Evolutionary conservation across 2,329 filamentous ascomycete species (phyloP), one percentile per base, ranked within the genome.

Genomic region (Eutypella sp.): DNA sequence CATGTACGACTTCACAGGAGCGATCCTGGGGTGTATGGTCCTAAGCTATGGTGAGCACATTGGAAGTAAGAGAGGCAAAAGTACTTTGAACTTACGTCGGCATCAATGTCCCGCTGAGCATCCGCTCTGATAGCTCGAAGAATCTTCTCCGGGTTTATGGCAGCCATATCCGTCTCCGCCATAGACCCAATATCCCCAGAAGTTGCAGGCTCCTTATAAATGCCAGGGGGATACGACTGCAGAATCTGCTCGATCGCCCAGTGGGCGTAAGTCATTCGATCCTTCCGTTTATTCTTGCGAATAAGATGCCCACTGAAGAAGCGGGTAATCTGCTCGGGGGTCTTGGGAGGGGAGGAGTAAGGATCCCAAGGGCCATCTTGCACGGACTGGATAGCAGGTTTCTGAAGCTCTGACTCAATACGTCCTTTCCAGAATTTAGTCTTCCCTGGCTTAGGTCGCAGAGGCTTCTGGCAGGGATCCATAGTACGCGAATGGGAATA

Each of bases 31-130:
- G 19, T 10, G 47, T 54, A 9, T 39, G 23, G 11, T 44, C 22
- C 27, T 39, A n/a, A 33, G 27, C 34, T 8, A 16, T 36, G 18
- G 19, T 39, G 15, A 39, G 36, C 20, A 8, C 3, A 39, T 7
- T n/a, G n/a, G 15, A 22, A 9, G 11, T n/a, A 22, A n/a, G 4
- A 23, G n/a, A 13, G 3, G 15, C 20, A 19, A 10, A 22, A 23
- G 20, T 11, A n/a, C 4, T 39, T 11, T 31, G 4, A 8, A 42
- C 43, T 3, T 52, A 56, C 57, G 51, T 59, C 57, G 2, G 37
- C 41, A 40, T 61, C 58, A 5, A 60, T 46, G 10, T 60, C 58
- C n/a, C 50, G 48, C 16, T 59, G 56, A 2, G 25, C 53, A 10
- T 54, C 54, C 5, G 54, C 50, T 20, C 27, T 46, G 11, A 60